Base-by-base conservation (phyloP, 352 stramenopile species). In the Phytophthora sansomeana region DNA sequence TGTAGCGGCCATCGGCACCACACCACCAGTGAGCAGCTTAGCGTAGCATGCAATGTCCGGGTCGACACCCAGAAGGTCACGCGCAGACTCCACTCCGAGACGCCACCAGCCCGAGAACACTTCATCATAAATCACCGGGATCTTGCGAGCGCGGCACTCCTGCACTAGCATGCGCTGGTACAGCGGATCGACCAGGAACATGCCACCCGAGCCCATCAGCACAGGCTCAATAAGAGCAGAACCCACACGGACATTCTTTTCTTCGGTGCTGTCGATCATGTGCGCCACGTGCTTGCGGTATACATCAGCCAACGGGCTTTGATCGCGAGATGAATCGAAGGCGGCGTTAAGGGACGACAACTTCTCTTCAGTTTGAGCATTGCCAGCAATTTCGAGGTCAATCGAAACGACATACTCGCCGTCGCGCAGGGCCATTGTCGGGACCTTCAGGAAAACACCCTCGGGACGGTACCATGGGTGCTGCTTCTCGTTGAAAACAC, bases 71-170 rank as follows among this genome's bases (percentile, higher is more conserved):
- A 98, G 75, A 35, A 97, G 54, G 54, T 98, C 91, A 33, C 90
- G 83, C 13, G 78, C 88, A 14, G 85, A 94, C 63, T 95, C 71
- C 8, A 95, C 87, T 28, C 93, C 93, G 13, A 98, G 77, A 44
- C 93, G 91, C 84, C 89, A 97, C 73, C 96, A 93, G 2, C 93
- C 93, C 13, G 89, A 96, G 44, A 97, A 96, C 10, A 97, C 89
- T 58, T 98, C 93, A 62, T 98, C 93, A 63, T 93, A 98, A 57
- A 98, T 90, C 16, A 98, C 82, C 4, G 91, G 90, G 39, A 98
- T 96, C 53, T 84, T 78, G 33, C 82, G 86, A 35, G 65, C 66
- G 32, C 73, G 84, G 48, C 83, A 93, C 51, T 94, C 80, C 33
- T 93, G 72, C 19, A 97, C 91, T 4, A 94, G 72, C n/a, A 93